phyloP scores from a whole-genome alignment of 192 early-diverging fungal genomes.

The Coemansia sp. region DNA sequence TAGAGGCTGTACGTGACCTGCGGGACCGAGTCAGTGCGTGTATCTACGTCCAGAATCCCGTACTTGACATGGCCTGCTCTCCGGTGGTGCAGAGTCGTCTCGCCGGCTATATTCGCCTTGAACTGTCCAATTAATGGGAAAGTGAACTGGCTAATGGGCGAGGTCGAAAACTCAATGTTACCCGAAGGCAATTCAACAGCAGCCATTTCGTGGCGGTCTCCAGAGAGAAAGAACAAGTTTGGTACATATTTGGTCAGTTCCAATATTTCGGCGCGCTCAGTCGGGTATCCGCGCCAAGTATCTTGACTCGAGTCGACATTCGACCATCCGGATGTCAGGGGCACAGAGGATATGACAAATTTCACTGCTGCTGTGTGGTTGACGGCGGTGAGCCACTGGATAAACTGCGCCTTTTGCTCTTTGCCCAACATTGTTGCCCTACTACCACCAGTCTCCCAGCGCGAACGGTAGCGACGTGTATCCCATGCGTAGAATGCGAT shows the following conservation, averaged over 20 bases:
- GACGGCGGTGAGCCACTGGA: constrained; percentile 45
- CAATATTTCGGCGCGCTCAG: constrained; percentile 54
- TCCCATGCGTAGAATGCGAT: constrained; percentile 58
- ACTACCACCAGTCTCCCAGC: constrained; percentile 17
- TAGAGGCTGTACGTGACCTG: constrained; percentile 49
- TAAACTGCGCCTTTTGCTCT: constrained; percentile 51
- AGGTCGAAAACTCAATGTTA: constrained; percentile 56
- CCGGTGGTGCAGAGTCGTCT: constrained; percentile 47
- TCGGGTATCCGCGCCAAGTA: constrained; percentile 57
- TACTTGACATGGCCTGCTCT: constrained; percentile 55
- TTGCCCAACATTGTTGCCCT: constrained; percentile 48
- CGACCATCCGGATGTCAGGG: constrained; percentile 51
- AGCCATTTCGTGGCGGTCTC: constrained; percentile 60
- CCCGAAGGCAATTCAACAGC: constrained; percentile 46
- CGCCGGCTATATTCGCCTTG: constrained; percentile 29
- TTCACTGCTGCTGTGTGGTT: constrained; percentile 57
- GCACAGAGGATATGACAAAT: constrained; percentile 56
- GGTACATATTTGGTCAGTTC: constrained; percentile 36
- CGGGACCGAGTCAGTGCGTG: constrained; percentile 34
- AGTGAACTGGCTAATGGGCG: constrained; percentile 56
- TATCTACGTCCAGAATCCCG: constrained; percentile 57
- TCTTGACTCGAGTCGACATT: constrained; percentile 50
- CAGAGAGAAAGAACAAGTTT: constrained; percentile 52
- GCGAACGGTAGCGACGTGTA: constrained; percentile 58
- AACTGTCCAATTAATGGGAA: constrained; percentile 48